These are phyloP conservation scores for Ligustrum vulgare DNA, from an alignment of 257 asterid genomes.

Conservation along the genomic window DNA sequence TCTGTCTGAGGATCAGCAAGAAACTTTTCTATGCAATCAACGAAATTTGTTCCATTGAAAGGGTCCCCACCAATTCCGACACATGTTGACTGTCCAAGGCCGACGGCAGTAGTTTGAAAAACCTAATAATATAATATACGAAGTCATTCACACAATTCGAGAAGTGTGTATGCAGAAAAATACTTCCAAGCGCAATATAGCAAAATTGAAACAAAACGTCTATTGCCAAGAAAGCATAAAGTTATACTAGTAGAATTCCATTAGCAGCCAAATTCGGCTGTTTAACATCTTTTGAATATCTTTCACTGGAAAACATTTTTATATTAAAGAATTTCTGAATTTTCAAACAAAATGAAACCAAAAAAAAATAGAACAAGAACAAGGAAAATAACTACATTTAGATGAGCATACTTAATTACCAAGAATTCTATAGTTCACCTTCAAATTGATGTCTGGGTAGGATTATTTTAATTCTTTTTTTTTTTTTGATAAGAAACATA, in stretches of 20 bases:
- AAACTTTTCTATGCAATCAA: conserved; percentile 87
- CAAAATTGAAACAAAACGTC: background rate
- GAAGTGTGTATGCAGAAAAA: conserved; percentile 7
- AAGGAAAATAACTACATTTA: background rate
- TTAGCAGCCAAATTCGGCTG: background rate
- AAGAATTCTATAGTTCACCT: background rate
- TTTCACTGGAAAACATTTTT: background rate
- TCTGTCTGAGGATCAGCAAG: conserved; percentile 95
- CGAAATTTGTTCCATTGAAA: conserved; percentile 96
- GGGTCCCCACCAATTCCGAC: conserved; percentile 99
- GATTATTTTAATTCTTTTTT: too few species aligned
- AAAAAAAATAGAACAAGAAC: too few species aligned
- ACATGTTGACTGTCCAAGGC: conserved; percentile 97
- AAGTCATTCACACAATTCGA: conserved; percentile 16
- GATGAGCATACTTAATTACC: too few species aligned
- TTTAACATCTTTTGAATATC: background rate
- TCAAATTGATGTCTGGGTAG: background rate
- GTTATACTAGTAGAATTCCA: background rate
- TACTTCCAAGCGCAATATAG: conserved; percentile 1
- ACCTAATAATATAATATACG: conserved; percentile 50
- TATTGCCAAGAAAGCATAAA: conserved; percentile 6
- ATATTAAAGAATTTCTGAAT: background rate
- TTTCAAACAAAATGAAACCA: background rate
- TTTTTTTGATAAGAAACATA: too few species aligned
- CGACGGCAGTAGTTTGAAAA: conserved; percentile 97